Evolutionary conservation across 2,329 filamentous ascomycete genomes (phyloP).

Genomic region (Fusarium tjaetaba): DNA sequence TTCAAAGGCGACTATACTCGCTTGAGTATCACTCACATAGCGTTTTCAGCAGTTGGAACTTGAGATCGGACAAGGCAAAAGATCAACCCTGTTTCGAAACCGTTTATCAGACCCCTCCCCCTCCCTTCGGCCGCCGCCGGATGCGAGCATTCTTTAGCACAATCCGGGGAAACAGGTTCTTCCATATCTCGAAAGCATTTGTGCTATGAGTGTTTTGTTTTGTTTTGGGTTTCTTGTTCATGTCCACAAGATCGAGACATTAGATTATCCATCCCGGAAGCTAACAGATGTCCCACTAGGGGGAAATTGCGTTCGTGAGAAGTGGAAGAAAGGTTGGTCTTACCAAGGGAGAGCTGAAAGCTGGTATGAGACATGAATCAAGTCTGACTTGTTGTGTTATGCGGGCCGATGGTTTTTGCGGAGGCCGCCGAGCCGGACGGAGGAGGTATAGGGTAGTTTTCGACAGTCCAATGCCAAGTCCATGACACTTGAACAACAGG

Average conservation of each 20-base stretch:
- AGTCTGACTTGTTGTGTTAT: background rate
- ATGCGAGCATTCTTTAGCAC: slow-evolving; percentile 16
- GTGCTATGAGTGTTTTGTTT: background rate
- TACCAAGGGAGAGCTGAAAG: slow-evolving; percentile 32
- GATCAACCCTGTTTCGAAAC: slow-evolving; percentile 2
- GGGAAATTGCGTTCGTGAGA: slow-evolving; percentile 10
- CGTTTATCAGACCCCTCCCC: background rate
- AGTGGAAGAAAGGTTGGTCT: slow-evolving; percentile 3
- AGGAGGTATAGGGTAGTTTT: background rate
- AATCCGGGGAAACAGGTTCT: slow-evolving; percentile 4
- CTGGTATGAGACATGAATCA: slow-evolving; percentile 21
- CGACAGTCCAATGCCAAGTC: background rate
- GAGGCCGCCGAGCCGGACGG: background rate
- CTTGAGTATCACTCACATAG: slow-evolving; percentile 10
- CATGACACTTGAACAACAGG: background rate
- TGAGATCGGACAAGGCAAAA: background rate
- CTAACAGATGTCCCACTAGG: background rate
- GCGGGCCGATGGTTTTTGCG: slow-evolving; percentile 27
- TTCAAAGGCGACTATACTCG: slow-evolving; percentile 12
- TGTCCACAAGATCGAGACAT: slow-evolving; percentile 1
- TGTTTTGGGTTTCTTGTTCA: background rate
- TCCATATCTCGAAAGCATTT: slow-evolving; percentile 3
- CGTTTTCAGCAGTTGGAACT: slow-evolving; percentile 8
- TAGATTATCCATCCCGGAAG: background rate
- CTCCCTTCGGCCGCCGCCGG: background rate